Percentiles rank a stretch among this genome's conserved stretches.
Conservation (phyloP, 352 stramenopile genomes). For the Elongisporangium undulatum region DNA sequence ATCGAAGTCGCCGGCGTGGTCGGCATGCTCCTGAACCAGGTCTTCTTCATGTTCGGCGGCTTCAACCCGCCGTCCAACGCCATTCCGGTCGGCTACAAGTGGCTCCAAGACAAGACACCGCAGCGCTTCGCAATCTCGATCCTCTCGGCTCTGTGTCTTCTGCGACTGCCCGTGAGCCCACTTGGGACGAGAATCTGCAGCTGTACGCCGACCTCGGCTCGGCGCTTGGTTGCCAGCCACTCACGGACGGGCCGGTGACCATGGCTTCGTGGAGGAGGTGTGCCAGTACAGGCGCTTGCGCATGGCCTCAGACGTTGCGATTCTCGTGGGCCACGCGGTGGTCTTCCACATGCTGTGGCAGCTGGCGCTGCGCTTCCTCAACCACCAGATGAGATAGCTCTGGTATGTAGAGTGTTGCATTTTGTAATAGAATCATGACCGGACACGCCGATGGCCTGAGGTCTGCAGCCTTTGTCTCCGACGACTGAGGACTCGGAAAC, state of each 20-base stretch:
- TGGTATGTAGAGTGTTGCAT: too few relatives aligned
- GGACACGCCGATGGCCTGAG: too few relatives aligned
- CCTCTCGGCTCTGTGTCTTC: constrained; percentile 26
- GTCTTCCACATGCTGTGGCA: constrained; percentile 25
- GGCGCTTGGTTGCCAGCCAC: constrained; percentile 17
- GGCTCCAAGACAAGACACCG: constrained; percentile 30
- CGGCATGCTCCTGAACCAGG: constrained; percentile 28
- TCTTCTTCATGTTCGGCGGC: constrained; percentile 34
- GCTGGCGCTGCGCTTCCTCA: constrained; percentile 29
- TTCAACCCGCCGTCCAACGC: constrained; percentile 23
- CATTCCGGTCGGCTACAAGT: constrained; percentile 28
- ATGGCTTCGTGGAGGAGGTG: constrained; percentile 17
- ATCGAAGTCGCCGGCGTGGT: constrained; percentile 26
- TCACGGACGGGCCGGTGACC: constrained; percentile 13
- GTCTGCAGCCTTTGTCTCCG: too few relatives aligned
- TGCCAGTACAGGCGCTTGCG: constrained; percentile 13
- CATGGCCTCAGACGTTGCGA: constrained; percentile 28
- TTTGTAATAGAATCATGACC: too few relatives aligned
- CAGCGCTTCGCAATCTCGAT: constrained; percentile 28
- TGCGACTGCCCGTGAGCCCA: constrained; percentile 18
- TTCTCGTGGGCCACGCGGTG: constrained; percentile 17
- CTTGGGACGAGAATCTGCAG: constrained; percentile 13
- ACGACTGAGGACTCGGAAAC: too few relatives aligned
- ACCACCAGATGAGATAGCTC: too few relatives aligned
- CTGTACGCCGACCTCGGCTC: constrained; percentile 12